phyloP scores from a whole-genome alignment of 139 green algal species.

The Chlamydomonas sp. region DNA sequence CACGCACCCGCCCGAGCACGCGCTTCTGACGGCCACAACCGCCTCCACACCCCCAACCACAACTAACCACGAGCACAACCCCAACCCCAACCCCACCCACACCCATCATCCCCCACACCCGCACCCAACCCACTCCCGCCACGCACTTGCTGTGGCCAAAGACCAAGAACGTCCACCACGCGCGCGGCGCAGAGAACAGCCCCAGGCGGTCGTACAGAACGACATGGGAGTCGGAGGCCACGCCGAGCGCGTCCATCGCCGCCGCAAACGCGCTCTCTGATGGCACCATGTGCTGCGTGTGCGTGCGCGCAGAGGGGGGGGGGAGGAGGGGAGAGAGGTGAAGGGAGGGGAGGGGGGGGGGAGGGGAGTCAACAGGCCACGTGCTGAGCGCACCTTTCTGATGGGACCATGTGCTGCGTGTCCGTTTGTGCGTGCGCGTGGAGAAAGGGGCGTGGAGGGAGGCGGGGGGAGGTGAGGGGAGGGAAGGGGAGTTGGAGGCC shows the following conservation, averaged over 20 bases:
- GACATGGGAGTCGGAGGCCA: conserved; percentile 55
- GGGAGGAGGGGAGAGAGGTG: not conserved
- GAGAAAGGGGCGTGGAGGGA: too few species aligned
- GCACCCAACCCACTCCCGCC: not conserved
- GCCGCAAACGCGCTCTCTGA: conserved; percentile 63
- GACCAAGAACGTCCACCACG: conserved; percentile 85
- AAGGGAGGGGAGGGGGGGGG: conserved; percentile 1
- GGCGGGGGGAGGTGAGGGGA: too few species aligned
- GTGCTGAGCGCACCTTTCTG: not conserved
- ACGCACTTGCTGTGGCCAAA: conserved; percentile 69
- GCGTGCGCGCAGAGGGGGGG: conserved; percentile 11
- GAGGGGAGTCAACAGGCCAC: not conserved
- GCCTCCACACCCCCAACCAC: too few species aligned
- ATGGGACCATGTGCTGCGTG: conserved; percentile 6
- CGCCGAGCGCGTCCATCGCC: conserved; percentile 70
- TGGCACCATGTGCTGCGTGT: conserved; percentile 70
- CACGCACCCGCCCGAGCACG: too few species aligned
- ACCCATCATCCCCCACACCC: not conserved
- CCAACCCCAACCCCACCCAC: too few species aligned
- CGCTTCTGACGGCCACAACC: too few species aligned
- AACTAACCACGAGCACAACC: too few species aligned
- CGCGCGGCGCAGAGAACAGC: conserved; percentile 77
- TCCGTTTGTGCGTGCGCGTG: too few species aligned
- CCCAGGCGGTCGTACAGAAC: conserved; percentile 88
- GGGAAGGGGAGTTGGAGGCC: too few species aligned